These are phyloP conservation scores for Massarina eburnea DNA, from an alignment of 2,329 filamentous ascomycete genomes.

Conservation along the genomic window DNA sequence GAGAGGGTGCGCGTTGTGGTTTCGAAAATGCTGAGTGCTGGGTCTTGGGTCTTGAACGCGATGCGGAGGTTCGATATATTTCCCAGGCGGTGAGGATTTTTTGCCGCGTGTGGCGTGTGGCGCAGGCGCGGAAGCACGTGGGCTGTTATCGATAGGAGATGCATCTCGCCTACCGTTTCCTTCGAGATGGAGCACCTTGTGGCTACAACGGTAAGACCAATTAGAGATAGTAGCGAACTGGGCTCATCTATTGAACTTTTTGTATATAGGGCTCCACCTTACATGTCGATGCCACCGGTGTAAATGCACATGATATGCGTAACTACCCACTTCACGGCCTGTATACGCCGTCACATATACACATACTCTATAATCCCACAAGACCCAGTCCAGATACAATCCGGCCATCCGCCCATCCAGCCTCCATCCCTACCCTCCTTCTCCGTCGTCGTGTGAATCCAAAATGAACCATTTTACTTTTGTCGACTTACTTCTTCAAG, in stretches of 20 bases:
- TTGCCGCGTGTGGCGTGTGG: neutral
- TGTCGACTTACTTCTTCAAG: neutral
- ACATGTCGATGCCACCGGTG: no score
- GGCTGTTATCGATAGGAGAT: neutral
- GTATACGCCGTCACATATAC: neutral
- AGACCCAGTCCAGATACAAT: neutral
- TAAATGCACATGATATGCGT: neutral
- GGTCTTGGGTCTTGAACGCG: neutral
- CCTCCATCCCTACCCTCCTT: no score
- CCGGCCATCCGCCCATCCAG: no score
- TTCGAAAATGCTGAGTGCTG: neutral
- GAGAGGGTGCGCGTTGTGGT: no score
- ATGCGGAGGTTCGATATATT: neutral
- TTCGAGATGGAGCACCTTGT: no score
- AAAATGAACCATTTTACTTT: no score
- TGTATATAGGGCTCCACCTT: no score
- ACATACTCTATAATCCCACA: neutral
- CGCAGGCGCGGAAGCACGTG: neutral
- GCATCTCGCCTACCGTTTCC: neutral
- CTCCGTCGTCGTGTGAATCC: no score
- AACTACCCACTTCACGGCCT: neutral
- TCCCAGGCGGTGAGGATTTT: conserved; percentile 1
- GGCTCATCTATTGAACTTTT: no score
- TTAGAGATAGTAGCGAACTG: no score
- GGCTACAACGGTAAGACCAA: no score